Conservation (phyloP, 2,329 filamentous ascomycete species). For the Alternaria arbusti region DNA sequence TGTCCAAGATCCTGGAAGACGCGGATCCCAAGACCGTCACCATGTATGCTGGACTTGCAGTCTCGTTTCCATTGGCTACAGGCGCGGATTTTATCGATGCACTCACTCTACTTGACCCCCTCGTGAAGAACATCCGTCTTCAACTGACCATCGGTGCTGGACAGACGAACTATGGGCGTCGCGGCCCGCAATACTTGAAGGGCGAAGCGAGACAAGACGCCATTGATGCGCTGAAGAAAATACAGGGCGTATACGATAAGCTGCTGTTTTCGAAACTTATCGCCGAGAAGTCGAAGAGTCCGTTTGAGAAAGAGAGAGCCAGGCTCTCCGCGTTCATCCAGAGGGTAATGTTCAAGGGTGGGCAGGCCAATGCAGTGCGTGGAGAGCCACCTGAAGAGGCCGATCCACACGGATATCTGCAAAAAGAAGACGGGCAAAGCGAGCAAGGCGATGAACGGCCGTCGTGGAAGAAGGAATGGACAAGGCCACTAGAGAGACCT, state of each 20-base stretch:
- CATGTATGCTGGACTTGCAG: conserved; percentile 41
- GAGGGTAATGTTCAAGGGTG: conserved; percentile 22
- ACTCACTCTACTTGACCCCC: conserved; percentile 33
- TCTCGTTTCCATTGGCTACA: conserved; percentile 35
- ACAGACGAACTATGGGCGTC: neutral
- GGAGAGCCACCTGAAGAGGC: conserved; percentile 11
- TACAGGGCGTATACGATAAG: conserved; percentile 41
- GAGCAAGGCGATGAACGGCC: neutral
- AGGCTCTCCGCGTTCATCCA: conserved; percentile 35
- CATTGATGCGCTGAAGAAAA: conserved; percentile 31
- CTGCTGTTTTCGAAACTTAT: conserved; percentile 41
- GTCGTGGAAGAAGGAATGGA: conserved; percentile 23
- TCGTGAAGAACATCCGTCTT: conserved; percentile 35
- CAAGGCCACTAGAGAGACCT: conserved; percentile 17
- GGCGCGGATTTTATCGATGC: conserved; percentile 39
- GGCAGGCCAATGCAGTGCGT: neutral
- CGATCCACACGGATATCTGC: conserved; percentile 18
- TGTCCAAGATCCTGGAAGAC: conserved; percentile 36
- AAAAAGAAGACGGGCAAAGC: neutral
- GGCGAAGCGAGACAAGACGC: conserved; percentile 32
- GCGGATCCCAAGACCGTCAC: conserved; percentile 36
- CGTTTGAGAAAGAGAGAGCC: conserved; percentile 35
- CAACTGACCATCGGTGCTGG: conserved; percentile 38
- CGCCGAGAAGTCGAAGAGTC: conserved; percentile 33
- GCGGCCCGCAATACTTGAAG: conserved; percentile 20